These are phyloP conservation scores for Raffaelea arxii DNA, from an alignment of 2,329 filamentous ascomycete species.

Conservation along the genomic window DNA sequence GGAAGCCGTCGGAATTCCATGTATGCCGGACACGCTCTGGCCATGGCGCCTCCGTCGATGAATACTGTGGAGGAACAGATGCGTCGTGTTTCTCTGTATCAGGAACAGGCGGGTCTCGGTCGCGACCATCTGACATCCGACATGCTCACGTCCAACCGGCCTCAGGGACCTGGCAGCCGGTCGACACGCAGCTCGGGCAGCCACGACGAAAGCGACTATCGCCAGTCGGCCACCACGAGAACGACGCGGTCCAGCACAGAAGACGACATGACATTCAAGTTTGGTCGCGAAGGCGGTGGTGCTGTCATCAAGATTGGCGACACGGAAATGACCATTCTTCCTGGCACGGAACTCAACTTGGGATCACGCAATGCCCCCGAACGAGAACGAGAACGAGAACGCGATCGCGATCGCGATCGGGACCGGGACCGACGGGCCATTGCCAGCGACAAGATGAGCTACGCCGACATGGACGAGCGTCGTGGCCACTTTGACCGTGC, in stretches of 20 bases:
- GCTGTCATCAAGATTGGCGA: slow-evolving; percentile 47
- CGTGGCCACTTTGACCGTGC: slow-evolving; percentile 35
- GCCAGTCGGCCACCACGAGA: slow-evolving; percentile 50
- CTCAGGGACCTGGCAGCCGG: slow-evolving; percentile 39
- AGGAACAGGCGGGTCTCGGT: slow-evolving; percentile 41
- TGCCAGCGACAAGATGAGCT: slow-evolving; percentile 40
- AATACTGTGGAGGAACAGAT: slow-evolving; percentile 30
- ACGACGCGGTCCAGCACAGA: slow-evolving; percentile 48
- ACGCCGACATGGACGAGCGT: slow-evolving; percentile 39
- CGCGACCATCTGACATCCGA: slow-evolving; percentile 44
- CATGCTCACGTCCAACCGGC: slow-evolving; percentile 39
- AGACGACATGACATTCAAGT: slow-evolving; percentile 53
- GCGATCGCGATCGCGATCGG: not conserved
- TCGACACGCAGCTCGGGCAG: slow-evolving; percentile 50
- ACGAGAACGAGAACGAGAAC: too few species aligned
- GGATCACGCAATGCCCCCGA: slow-evolving; percentile 25
- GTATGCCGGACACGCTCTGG: too few species aligned
- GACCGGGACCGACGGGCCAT: slow-evolving; percentile 13
- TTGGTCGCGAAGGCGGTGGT: slow-evolving; percentile 43
- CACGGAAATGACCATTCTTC: slow-evolving; percentile 47
- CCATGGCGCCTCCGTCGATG: slow-evolving; percentile 18
- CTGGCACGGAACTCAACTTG: slow-evolving; percentile 52
- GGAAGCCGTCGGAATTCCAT: slow-evolving; percentile 29
- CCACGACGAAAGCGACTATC: slow-evolving; percentile 54
- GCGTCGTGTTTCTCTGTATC: slow-evolving; percentile 37